Conservation (phyloP, 1,284 basidiomycete species). For the Phylloporus sp. region DNA sequence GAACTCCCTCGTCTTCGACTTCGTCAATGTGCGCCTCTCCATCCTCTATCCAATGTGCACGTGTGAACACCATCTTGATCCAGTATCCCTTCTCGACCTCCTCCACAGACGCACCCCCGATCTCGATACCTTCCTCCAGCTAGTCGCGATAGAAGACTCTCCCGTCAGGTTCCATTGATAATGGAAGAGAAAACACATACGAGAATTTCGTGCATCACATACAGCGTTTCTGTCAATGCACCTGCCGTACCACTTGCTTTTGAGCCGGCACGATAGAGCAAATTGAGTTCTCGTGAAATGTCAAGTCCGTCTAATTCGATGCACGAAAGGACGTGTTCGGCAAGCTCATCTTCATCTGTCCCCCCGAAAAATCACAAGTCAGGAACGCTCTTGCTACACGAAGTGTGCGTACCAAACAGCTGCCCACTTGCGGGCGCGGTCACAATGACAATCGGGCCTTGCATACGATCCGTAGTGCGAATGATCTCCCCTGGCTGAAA, state of each 20-base stretch:
- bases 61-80: slow-evolving; percentile 12
- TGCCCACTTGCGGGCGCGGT: not conserved
- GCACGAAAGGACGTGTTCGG: slow-evolving; percentile 16
- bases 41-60: slow-evolving; percentile 35
- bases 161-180: not conserved
- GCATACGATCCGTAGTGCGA: not conserved
- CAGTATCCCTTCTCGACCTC: slow-evolving; percentile 35
- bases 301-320: slow-evolving; percentile 12
- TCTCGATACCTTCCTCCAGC: slow-evolving; percentile 12
- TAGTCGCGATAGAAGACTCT: not conserved
- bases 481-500: slow-evolving; percentile 8
- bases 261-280: slow-evolving; percentile 16
- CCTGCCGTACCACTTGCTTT: slow-evolving; percentile 17
- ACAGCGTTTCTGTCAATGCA: slow-evolving; percentile 14
- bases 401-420: slow-evolving; percentile 23
- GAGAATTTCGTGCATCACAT: slow-evolving; percentile 9
- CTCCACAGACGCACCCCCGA: slow-evolving; percentile 1
- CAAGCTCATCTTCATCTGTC: slow-evolving; percentile 10
- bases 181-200: slow-evolving; percentile 13
- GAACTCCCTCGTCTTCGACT: not conserved
- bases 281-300: slow-evolving; percentile 20
- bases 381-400: not conserved
- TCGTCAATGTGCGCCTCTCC: slow-evolving; percentile 43
- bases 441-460: slow-evolving; percentile 15
- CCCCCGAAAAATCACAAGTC: not conserved